A percentile compares a stretch with the other conserved stretches of the same genome.
Evolutionary conservation across 164 flowering plant species (phyloP).

Genomic region (Piper betle): DNA sequence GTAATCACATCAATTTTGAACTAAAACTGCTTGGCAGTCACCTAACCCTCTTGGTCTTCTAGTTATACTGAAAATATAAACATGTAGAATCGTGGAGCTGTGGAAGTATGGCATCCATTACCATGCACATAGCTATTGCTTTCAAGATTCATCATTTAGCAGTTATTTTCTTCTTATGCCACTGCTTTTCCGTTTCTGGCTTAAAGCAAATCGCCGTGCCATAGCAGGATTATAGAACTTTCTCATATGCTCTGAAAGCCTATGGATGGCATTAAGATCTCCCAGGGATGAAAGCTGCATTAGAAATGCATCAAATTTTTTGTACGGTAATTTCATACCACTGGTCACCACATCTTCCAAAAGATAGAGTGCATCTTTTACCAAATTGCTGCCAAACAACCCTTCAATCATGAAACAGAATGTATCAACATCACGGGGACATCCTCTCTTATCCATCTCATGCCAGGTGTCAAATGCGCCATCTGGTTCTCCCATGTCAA

Average conservation of each 20-base stretch:
- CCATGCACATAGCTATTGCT: too few species aligned
- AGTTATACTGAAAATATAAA: too few species aligned
- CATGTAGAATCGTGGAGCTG: too few species aligned
- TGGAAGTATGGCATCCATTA: too few species aligned
- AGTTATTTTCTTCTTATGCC: conserved; percentile 46
- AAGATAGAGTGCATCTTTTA: conserved; percentile 52
- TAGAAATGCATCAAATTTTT: conserved; percentile 60
- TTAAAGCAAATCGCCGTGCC: conserved; percentile 66
- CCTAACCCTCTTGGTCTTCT: too few species aligned
- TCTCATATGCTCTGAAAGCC: conserved; percentile 84
- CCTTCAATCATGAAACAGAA: conserved; percentile 90
- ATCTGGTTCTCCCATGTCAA: conserved; percentile 47
- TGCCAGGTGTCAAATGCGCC: conserved; percentile 78
- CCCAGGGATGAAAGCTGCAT: conserved; percentile 63
- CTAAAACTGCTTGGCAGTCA: too few species aligned
- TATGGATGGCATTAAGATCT: conserved; percentile 62
- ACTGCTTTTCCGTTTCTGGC: conserved; percentile 57
- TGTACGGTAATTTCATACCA: conserved; percentile 63
- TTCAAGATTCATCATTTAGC: too few species aligned
- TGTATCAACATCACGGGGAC: conserved; percentile 45
- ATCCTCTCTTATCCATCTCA: conserved; percentile 68
- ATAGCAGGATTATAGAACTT: conserved; percentile 74
- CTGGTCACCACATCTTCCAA: conserved; percentile 55
- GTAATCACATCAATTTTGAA: too few species aligned
- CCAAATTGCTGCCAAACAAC: conserved; percentile 42